phyloP scores from a whole-genome alignment of 2,329 filamentous ascomycete species.

The Cordyceps tenuipes region DNA sequence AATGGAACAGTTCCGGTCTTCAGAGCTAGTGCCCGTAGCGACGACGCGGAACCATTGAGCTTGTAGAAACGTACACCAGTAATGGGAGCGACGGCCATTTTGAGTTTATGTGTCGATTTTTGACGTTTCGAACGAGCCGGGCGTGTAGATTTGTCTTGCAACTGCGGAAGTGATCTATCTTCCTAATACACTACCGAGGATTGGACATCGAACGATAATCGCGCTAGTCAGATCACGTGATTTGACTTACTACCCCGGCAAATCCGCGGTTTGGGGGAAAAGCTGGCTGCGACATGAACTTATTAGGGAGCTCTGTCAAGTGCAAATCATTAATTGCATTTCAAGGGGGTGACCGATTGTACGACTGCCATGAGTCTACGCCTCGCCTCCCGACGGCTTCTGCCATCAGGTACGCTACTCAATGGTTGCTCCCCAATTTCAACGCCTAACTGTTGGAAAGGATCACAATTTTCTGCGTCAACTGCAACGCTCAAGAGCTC shows the following conservation, averaged over 20 bases:
- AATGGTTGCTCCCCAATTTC: neutral
- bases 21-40: neutral
- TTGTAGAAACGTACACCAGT: slow-evolving; percentile 44
- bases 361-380: slow-evolving; percentile 52
- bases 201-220: slow-evolving; percentile 25
- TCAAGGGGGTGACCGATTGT: slow-evolving; percentile 16
- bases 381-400: slow-evolving; percentile 53
- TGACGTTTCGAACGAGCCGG: slow-evolving; percentile 17
- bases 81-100: slow-evolving; percentile 50
- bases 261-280: slow-evolving; percentile 18
- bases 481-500: neutral
- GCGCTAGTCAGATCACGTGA: slow-evolving; percentile 23
- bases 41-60: slow-evolving; percentile 23
- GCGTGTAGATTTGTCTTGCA: slow-evolving; percentile 17
- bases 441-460: neutral
- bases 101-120: slow-evolving; percentile 21
- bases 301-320: neutral
- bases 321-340: slow-evolving; percentile 21
- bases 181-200: neutral
- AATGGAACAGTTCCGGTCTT: slow-evolving; percentile 1
- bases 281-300: neutral
- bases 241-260: slow-evolving; percentile 4
- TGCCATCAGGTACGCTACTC: slow-evolving; percentile 45
- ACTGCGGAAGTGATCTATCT: slow-evolving; percentile 10
- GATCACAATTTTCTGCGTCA: slow-evolving; percentile 1